phyloP scores from a whole-genome alignment of 1,284 basidiomycete genomes.

The Cutaneotrichosporon spelunceum region DNA sequence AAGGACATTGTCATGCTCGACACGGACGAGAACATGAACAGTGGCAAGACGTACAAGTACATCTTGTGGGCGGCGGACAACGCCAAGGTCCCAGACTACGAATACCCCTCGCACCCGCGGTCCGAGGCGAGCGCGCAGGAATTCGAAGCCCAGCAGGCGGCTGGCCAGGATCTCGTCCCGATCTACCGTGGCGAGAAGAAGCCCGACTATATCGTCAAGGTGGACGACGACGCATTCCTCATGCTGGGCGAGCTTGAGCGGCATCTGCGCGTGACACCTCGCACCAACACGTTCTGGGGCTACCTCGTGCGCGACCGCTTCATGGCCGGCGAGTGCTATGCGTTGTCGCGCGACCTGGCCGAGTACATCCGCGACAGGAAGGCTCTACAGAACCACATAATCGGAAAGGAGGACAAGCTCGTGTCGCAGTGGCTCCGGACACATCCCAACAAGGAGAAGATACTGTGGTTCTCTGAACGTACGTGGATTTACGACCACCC shows the following conservation, averaged over 20 bases:
- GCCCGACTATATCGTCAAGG: conserved; percentile 86
- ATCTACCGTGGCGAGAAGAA: conserved; percentile 50
- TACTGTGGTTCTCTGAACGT: conserved; percentile 85
- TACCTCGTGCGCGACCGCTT: conserved; percentile 91
- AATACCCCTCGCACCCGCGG: conserved; percentile 28
- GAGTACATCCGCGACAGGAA: conserved; percentile 77
- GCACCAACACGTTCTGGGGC: conserved; percentile 87
- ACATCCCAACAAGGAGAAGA: conserved; percentile 74
- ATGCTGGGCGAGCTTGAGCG: conserved; percentile 90
- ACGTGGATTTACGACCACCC: conserved; percentile 99
- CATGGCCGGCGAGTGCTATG: conserved; percentile 96
- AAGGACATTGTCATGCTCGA: conserved; percentile 55
- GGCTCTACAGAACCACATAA: conserved; percentile 63
- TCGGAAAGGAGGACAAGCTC: conserved; percentile 92
- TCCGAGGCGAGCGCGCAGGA: conserved; percentile 13
- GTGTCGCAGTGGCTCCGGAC: conserved; percentile 86
- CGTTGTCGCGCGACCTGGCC: conserved; percentile 84
- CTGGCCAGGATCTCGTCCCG: conserved; percentile 13
- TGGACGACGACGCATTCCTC: conserved; percentile 90
- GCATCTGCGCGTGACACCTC: conserved; percentile 65
- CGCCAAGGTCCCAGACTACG: conserved; percentile 73
- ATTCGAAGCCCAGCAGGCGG: conserved; percentile 1
- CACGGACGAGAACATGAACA: conserved; percentile 56
- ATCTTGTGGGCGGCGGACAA: conserved; percentile 69
- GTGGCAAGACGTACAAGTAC: conserved; percentile 54